phyloP scores from a whole-genome alignment of 148 eudicot species.

The Rhododendron ferrugineum region DNA sequence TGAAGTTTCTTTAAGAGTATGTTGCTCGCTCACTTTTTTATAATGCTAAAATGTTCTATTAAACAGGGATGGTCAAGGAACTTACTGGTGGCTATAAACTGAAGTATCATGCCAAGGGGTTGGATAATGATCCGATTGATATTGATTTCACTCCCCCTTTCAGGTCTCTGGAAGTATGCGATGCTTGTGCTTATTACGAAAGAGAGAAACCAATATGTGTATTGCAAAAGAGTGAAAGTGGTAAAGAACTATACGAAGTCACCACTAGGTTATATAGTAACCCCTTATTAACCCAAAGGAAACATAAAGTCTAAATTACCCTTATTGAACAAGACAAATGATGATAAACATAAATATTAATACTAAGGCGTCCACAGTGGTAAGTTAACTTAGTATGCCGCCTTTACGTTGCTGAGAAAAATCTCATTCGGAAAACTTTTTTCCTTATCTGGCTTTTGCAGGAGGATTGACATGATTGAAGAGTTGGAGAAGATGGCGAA shows the following conservation, averaged over 20 bases:
- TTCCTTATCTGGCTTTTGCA: constrained; percentile 15
- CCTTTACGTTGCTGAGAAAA: no score
- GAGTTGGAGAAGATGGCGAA: constrained; percentile 82
- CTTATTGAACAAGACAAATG: no score
- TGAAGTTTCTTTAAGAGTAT: neutral
- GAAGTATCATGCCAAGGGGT: constrained; percentile 84
- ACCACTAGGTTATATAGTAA: no score
- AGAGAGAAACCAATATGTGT: no score
- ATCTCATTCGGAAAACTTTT: no score
- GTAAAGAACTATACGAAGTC: no score
- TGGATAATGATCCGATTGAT: constrained; percentile 76
- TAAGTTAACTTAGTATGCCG: no score
- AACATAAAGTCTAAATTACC: no score
- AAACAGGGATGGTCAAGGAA: constrained; percentile 84
- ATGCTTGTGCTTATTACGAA: neutral
- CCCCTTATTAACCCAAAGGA: no score
- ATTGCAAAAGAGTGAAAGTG: no score
- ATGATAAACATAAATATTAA: no score
- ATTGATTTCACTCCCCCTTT: constrained; percentile 97
- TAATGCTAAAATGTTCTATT: neutral
- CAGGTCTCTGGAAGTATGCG: constrained; percentile 42
- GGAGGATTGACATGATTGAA: constrained; percentile 88
- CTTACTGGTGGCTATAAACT: constrained; percentile 81
- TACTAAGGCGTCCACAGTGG: no score
- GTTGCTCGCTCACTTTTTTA: neutral